A percentile compares a stretch with the other conserved stretches of the same genome.
Evolutionary conservation across 805 yeast species (phyloP).

Genomic region (Wickerhamiella kurtzmanii): DNA sequence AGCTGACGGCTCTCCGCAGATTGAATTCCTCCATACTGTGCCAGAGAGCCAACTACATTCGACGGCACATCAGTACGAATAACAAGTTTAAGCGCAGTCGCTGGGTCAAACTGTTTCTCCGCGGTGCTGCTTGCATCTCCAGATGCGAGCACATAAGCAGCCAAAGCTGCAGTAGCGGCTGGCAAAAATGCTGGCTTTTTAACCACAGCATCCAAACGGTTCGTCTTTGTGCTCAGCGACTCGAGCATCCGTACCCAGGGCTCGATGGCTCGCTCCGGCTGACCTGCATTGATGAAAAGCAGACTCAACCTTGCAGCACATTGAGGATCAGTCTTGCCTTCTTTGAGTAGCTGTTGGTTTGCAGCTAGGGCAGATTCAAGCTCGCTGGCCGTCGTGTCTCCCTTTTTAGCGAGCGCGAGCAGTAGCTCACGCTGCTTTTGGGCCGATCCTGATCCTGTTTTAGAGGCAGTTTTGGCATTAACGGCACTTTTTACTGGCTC

Average conservation of each 20-base stretch:
- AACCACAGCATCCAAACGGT: slow-evolving; percentile 9
- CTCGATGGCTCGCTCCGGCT: slow-evolving; percentile 21
- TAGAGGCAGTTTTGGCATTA: neutral
- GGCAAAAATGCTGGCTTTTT: slow-evolving; percentile 17
- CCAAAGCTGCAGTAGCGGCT: slow-evolving; percentile 24
- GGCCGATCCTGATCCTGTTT: neutral
- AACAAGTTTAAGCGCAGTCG: slow-evolving; percentile 20
- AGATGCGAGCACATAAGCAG: slow-evolving; percentile 20
- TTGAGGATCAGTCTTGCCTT: neutral
- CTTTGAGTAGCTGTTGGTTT: neutral
- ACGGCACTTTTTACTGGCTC: neutral
- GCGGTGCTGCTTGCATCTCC: slow-evolving; percentile 8
- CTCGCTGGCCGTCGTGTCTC: neutral
- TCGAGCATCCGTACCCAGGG: slow-evolving; percentile 26
- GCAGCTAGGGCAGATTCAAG: neutral
- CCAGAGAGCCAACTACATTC: slow-evolving; percentile 7
- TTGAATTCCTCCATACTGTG: slow-evolving; percentile 8
- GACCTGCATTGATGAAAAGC: slow-evolving; percentile 16
- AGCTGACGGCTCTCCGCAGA: slow-evolving; percentile 6
- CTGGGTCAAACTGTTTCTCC: slow-evolving; percentile 16
- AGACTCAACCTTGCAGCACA: slow-evolving; percentile 15
- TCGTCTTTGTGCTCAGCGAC: slow-evolving; percentile 12
- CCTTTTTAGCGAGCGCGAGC: neutral
- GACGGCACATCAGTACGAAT: slow-evolving; percentile 21
- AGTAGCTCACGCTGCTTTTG: neutral